Conservation (phyloP, 805 yeast species). For the Saccharomycopsis schoenii region DNA sequence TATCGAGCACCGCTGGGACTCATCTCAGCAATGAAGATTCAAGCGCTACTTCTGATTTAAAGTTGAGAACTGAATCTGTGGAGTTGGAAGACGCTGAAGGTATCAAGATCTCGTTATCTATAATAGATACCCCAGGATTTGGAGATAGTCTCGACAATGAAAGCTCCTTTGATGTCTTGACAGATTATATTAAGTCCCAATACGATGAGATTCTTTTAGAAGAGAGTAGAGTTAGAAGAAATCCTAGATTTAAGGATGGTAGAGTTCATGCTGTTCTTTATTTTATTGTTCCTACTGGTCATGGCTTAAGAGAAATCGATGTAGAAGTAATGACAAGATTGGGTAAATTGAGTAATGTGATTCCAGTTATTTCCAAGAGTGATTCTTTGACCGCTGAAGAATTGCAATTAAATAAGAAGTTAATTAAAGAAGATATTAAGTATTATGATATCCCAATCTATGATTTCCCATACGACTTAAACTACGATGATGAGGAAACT, state of each 20-base stretch:
- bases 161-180: conserved; percentile 54
- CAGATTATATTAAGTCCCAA: conserved; percentile 74
- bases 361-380: conserved; percentile 79
- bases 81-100: conserved; percentile 83
- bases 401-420: conserved; percentile 58
- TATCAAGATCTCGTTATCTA: conserved; percentile 63
- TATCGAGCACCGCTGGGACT: conserved; percentile 47
- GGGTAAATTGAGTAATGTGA: conserved; percentile 71
- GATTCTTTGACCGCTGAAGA: conserved; percentile 80
- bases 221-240: conserved; percentile 73
- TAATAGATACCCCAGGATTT: conserved; percentile 79
- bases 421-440: conserved; percentile 69
- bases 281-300: conserved; percentile 78
- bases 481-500: conserved; percentile 48
- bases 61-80: conserved; percentile 65
- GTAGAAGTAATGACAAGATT: conserved; percentile 69
- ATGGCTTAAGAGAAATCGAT: conserved; percentile 69
- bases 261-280: conserved; percentile 70
- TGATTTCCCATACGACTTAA: conserved; percentile 57
- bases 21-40: conserved; percentile 43
- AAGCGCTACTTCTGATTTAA: conserved; percentile 33
- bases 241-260: conserved; percentile 77
- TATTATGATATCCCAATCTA: conserved; percentile 61
- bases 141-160: conserved; percentile 67
- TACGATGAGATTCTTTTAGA: conserved; percentile 75